phyloP scores from a whole-genome alignment of 2,329 filamentous ascomycete genomes.

The Colletotrichum sp. region DNA sequence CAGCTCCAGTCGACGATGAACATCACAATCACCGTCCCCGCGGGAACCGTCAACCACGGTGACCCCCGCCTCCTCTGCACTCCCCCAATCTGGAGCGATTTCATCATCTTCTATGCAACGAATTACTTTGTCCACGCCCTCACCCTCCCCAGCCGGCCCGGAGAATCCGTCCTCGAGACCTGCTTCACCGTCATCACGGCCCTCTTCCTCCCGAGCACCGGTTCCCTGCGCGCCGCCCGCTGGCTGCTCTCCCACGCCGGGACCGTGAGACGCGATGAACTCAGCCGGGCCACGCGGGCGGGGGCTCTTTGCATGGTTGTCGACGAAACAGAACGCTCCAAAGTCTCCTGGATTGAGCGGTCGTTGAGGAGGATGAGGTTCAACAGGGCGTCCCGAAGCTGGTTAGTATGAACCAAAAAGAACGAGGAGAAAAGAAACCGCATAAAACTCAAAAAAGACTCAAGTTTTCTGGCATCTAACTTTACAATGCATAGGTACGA shows the following conservation, averaged over 20 bases:
- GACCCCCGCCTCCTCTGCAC: conserved; percentile 26
- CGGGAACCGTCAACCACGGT: conserved; percentile 15
- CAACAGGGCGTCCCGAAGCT: conserved; percentile 7
- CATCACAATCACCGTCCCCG: conserved; percentile 7
- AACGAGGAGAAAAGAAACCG: neutral
- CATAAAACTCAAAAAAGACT: neutral
- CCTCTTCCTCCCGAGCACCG: conserved; percentile 24
- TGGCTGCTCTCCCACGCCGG: conserved; percentile 12
- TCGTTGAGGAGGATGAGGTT: conserved; percentile 13
- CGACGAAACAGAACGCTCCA: conserved; percentile 5
- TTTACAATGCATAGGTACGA: conserved; percentile 9
- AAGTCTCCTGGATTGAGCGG: conserved; percentile 12
- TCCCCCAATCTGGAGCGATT: conserved; percentile 23
- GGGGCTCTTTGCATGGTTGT: conserved; percentile 28
- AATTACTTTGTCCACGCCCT: conserved; percentile 31
- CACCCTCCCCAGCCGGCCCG: conserved; percentile 25
- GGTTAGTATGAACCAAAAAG: neutral
- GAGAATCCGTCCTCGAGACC: conserved; percentile 18
- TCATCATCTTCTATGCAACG: conserved; percentile 26
- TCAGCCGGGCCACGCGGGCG: conserved; percentile 20
- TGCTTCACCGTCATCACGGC: conserved; percentile 8
- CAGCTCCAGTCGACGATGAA: neutral
- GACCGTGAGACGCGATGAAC: conserved; percentile 14
- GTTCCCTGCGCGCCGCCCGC: conserved; percentile 20
- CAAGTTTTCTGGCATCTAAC: neutral